Evolutionary conservation across 2,329 filamentous ascomycete species (phyloP), one percentile per base, ranked within the genome.

Genomic region (Sclerotinia spermophila): DNA sequence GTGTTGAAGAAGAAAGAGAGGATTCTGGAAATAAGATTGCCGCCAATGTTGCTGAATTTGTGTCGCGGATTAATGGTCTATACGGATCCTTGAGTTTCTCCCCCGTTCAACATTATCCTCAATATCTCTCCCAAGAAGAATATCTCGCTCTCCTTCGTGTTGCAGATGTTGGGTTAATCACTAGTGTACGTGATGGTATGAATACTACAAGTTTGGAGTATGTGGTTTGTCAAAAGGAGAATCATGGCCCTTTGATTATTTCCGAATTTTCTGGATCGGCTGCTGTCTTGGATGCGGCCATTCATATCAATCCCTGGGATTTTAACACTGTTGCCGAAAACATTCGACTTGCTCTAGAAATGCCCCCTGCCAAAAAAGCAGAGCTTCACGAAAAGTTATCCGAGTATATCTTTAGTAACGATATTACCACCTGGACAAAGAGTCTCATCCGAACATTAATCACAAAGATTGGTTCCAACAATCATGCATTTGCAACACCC

Each of bases 231-330:
- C 95, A 98, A 81, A 92, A 93, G 77, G 91, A 96, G 73, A 90
- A 90, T 70, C 89, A 94, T 75, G 92, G 94, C 0, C 95, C 94
- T 2, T 84, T 98, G 61, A 97, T 98, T 75, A 87, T 98, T 35
- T 98, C 96, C 21, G 95, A 98, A 80, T 98, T 98, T 81, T 97
- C 94, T 73, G 95, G 95, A 71, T 97, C 95, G 0, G 94, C 95
- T 44, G 92, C 92, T 68, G 96, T 90, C 70, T 86, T 98, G 51
- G 87, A 88, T 73, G 91, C 92, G 77, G 95, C 95, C 44, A 94
- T 97, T 73, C 93, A 97, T 81, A 97, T 98, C 84, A 98, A 98
- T 82, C 95, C 95, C 1, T 98, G 94, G 93, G 94, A 97, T 79
- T 86, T 95, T 69, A 89, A 86, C 38, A 92, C 92, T 48, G 94